Base-by-base conservation (phyloP, 129 eudicot genomes). In the Erigeron canadensis region DNA sequence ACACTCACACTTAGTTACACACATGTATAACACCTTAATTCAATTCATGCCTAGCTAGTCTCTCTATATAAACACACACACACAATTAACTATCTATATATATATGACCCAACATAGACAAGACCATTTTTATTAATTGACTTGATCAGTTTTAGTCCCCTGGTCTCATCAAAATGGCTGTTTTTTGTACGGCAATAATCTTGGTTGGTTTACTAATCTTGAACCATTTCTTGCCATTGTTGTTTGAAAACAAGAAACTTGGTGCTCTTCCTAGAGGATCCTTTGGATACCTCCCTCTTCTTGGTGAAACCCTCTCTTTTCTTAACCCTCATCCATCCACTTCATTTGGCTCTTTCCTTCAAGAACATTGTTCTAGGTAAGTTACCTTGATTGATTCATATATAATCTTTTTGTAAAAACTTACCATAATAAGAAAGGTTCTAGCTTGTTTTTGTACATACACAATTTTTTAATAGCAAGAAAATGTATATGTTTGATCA, bases 251-350 rank as follows among this genome's bases (percentile, higher is more conserved):
- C 63, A 80, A 76, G 69, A 81, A 53, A 45, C 53, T 55, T 71
- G 84, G 83, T 37, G 67, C 6, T 77, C 66, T 84, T 54, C 96
- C 94, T 8, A 78, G 77, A 82, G 96, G 96, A 23, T 73, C 90
- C 42, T 86, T 89, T 81, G 89, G 96, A 39, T 78, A 78, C 73
- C 76, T 87, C 72, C 96, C 96, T 59, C 65, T 89, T 61, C 76
- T 89, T 77, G 96, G 96, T 38, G 93, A 89, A 76, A 89, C 96
- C 76, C 85, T 89, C 47, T 61, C 86, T 16, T 89, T 86, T 76
- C 82, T 89, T 63, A 84, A 84, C 48, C 90, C 93, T 79, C 96
- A 89, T 72, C 82, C 96, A 51, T 84, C 96, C 41, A 82, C 81
- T 67, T 82, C 86, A 38, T 57, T 78, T 78, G 94, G 96, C 21